These are phyloP conservation scores for Aristolochia californica DNA, from an alignment of 164 flowering plant genomes.

Conservation along the genomic window DNA sequence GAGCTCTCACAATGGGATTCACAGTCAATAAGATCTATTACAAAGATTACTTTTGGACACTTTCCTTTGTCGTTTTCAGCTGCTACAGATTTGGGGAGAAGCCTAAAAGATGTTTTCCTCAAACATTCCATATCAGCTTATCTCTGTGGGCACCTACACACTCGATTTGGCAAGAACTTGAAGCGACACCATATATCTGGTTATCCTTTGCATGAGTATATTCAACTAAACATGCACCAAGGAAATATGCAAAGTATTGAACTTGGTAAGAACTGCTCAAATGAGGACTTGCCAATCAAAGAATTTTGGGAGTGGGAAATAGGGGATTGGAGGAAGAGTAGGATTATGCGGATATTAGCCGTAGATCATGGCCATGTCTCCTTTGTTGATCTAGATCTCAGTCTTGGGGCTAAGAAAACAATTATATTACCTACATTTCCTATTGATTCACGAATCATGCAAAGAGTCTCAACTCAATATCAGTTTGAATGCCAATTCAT, in stretches of 20 bases:
- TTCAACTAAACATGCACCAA: constrained; percentile 52
- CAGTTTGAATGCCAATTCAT: constrained; percentile 29
- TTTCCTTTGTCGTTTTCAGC: constrained; percentile 90
- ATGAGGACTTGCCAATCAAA: constrained; percentile 15
- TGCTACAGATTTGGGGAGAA: constrained; percentile 50
- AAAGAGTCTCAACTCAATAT: constrained; percentile 20
- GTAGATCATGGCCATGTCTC: constrained; percentile 76
- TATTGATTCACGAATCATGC: constrained; percentile 68
- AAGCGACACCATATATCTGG: constrained; percentile 55
- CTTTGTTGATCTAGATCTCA: constrained; percentile 57
- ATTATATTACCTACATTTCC: constrained; percentile 84
- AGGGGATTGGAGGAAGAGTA: constrained; percentile 92
- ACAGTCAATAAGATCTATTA: constrained; percentile 32
- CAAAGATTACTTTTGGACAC: constrained; percentile 85
- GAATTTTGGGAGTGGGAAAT: constrained; percentile 99
- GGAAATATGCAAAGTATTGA: constrained; percentile 14
- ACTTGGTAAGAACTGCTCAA: constrained; percentile 27
- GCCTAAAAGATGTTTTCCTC: constrained; percentile 57
- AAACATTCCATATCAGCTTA: constrained; percentile 75
- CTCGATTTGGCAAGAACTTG: constrained; percentile 70
- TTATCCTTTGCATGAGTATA: constrained; percentile 19
- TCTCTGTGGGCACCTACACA: constrained; percentile 93
- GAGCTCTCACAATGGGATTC: constrained; percentile 80
- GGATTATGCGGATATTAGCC: constrained; percentile 74
- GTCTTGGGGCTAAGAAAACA: constrained; percentile 36